Evolutionary conservation across 140 eudicot species (phyloP), one percentile per base, ranked within the genome.

Genomic region (Senecio squalidus): DNA sequence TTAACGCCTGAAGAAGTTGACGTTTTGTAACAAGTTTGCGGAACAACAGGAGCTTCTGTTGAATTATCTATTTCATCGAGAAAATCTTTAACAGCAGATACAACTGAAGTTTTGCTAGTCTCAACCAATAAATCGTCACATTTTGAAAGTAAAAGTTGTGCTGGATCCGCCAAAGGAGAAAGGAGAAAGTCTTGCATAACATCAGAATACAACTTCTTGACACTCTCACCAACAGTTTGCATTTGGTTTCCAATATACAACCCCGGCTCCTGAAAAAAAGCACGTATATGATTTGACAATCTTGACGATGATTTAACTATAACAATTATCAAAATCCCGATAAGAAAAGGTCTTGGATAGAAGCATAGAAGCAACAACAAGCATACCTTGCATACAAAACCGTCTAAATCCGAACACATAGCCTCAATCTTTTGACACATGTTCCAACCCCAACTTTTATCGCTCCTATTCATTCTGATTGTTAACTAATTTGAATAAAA

Each of bases 371-470:
- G 49, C 24, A 55, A 6, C 10, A 40, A 24, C 6, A 28, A 30
- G 24, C 46, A 55, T 68, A 82, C 95, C 82, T 76, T 67, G 74
- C 55, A 60, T 24, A 81, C 76, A 60, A 74, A 71, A 16, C 68
- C 84, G 58, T 86, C 95, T 66, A 85, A 70, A 55, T 79, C 87
- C 13, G 74, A 75, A 48, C 78, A 72, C 36, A 77, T 60, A 22
- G 80, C 27, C 79, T 74, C 91, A 48, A 85, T 50, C 69, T 45
- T 80, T 58, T 79, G 78, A 65, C 39, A 74, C 39, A 85, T 49
- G 60, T 77, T 82, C 26, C 55, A 61, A 49, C 70, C 78, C 95
- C 92, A 85, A 30, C 49, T 71, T 60, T 51, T 44, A 54, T 41
- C 34, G 16, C 78, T 49, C 60, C 58, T 68, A 66, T 76, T 80